Evolutionary conservation across 2,329 filamentous ascomycete species (phyloP).

Genomic region (Pseudocercospora fijiensis): DNA sequence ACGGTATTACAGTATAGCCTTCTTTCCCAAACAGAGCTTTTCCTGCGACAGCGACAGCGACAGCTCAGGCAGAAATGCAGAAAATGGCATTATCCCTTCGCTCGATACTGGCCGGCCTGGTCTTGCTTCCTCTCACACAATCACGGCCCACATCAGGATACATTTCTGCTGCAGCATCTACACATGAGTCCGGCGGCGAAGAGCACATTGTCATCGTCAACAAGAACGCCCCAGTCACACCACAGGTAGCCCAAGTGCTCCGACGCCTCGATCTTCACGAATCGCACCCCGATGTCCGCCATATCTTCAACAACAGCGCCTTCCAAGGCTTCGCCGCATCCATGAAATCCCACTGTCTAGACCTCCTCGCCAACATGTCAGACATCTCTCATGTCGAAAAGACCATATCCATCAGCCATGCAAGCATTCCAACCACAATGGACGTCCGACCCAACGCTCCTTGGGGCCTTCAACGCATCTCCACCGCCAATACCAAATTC

Average conservation of each 20-base stretch:
- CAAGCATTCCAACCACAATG: constrained; percentile 27
- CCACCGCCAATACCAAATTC: constrained; percentile 30
- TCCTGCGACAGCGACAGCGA: background rate
- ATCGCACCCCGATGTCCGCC: constrained; percentile 41
- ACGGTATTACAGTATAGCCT: background rate
- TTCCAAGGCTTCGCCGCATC: constrained; percentile 44
- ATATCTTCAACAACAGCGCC: constrained; percentile 44
- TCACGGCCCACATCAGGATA: background rate
- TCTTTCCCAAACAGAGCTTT: background rate
- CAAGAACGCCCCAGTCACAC: constrained; percentile 33
- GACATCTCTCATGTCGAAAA: constrained; percentile 47
- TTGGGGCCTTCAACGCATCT: constrained; percentile 51
- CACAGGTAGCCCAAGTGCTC: constrained; percentile 41
- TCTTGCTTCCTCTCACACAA: background rate
- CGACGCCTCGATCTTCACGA: constrained; percentile 38
- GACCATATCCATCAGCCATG: constrained; percentile 29
- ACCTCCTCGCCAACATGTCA: constrained; percentile 41
- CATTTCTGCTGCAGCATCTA: constrained; percentile 7
- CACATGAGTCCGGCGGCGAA: constrained; percentile 29
- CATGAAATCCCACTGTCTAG: constrained; percentile 44
- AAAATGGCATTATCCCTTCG: background rate
- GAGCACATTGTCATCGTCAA: constrained; percentile 44
- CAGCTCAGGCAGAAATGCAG: no score
- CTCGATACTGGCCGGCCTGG: background rate
- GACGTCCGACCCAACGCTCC: constrained; percentile 39